These are phyloP conservation scores for Candida pseudoviswanathii DNA, from an alignment of 1,139 yeast species.

Conservation along the genomic window DNA sequence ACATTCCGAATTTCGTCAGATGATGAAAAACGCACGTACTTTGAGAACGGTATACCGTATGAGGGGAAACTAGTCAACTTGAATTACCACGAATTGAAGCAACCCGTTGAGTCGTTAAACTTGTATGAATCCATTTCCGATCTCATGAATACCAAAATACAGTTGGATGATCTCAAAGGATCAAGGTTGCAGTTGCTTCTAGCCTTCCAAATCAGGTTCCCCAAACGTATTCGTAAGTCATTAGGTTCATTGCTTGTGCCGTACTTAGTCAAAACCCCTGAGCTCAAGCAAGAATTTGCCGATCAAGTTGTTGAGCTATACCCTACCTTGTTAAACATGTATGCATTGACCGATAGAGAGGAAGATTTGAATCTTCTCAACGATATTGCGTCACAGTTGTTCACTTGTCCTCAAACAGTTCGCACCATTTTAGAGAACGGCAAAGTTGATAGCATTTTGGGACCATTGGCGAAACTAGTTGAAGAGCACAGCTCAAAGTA, in stretches of 20 bases:
- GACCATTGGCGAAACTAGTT: constrained; percentile 50
- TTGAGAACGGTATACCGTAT: constrained; percentile 34
- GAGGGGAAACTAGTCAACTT: constrained; percentile 29
- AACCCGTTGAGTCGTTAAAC: constrained; percentile 8
- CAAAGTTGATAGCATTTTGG: constrained; percentile 43
- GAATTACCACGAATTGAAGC: constrained; percentile 17
- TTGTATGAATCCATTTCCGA: constrained; percentile 9
- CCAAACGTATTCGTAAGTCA: constrained; percentile 50
- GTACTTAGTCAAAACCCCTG: constrained; percentile 51
- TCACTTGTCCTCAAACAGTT: constrained; percentile 65
- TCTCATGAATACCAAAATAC: constrained; percentile 1
- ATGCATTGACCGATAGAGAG: constrained; percentile 62
- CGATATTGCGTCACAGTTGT: constrained; percentile 62
- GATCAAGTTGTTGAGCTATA: constrained; percentile 56
- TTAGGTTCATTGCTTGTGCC: constrained; percentile 54
- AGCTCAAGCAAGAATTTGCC: constrained; percentile 50
- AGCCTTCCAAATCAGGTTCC: constrained; percentile 57
- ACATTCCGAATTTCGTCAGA: constrained; percentile 4
- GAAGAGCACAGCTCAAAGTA: constrained; percentile 33
- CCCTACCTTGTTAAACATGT: constrained; percentile 51
- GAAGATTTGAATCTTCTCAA: constrained; percentile 56
- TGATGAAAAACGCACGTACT: constrained; percentile 24
- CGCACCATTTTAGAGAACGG: constrained; percentile 39
- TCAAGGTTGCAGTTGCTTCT: constrained; percentile 56
- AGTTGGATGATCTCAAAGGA: constrained; percentile 19